These are phyloP conservation scores for Boletus subparvulus DNA, from an alignment of 768 basidiomycete species.

Conservation along the genomic window DNA sequence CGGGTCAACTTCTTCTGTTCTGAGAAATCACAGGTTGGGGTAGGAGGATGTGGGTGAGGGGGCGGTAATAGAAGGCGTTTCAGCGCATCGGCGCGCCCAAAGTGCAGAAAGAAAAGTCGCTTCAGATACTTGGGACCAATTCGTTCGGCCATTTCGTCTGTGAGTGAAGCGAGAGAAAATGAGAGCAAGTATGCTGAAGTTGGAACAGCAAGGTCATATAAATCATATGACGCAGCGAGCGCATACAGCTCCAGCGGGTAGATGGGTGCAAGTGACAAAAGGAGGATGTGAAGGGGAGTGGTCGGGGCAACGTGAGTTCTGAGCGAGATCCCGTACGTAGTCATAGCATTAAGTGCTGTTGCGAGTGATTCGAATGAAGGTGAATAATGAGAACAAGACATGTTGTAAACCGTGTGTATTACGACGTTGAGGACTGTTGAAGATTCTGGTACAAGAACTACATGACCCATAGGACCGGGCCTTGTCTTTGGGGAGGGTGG, in stretches of 20 bases:
- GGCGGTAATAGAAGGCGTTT: constrained; percentile 76
- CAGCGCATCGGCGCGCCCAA: constrained; percentile 78
- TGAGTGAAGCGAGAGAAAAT: constrained; percentile 62
- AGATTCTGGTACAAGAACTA: constrained; percentile 60
- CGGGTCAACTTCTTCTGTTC: constrained; percentile 79
- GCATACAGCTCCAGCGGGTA: constrained; percentile 72
- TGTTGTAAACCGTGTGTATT: constrained; percentile 68
- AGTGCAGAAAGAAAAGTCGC: constrained; percentile 79
- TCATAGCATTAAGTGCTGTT: constrained; percentile 55
- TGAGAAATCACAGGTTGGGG: constrained; percentile 60
- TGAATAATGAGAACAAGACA: constrained; percentile 73
- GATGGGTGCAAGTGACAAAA: constrained; percentile 67
- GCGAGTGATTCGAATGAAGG: constrained; percentile 61
- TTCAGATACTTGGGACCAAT: constrained; percentile 80
- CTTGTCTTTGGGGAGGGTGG: constrained; percentile 41
- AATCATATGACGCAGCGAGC: constrained; percentile 62
- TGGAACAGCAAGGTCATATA: constrained; percentile 72
- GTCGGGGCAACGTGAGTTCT: constrained; percentile 47
- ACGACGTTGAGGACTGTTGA: constrained; percentile 69
- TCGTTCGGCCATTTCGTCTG: constrained; percentile 65
- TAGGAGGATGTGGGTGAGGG: constrained; percentile 75
- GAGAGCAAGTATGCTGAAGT: constrained; percentile 75
- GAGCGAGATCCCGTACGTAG: constrained; percentile 58
- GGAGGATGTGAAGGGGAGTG: constrained; percentile 54
- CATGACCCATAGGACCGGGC: constrained; percentile 45